These are phyloP conservation scores for Golubevia sp. DNA, from an alignment of 1,284 basidiomycete genomes.

Conservation along the genomic window DNA sequence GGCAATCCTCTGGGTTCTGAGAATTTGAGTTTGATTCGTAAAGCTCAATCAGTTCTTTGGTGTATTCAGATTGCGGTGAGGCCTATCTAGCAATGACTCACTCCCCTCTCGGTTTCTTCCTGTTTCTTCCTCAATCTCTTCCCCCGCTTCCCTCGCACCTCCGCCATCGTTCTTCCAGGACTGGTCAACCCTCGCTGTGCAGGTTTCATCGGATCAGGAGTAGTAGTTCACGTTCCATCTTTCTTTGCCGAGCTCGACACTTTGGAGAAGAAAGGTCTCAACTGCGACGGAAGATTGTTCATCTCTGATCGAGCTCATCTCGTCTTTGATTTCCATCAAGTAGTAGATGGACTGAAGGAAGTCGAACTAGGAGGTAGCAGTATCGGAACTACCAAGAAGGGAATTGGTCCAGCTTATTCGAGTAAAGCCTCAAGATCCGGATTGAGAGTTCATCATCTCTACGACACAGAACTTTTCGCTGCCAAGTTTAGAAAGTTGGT, in stretches of 20 bases:
- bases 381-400: slow-evolving; percentile 97
- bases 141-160: background rate
- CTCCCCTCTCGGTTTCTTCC: background rate
- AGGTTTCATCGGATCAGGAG: slow-evolving; percentile 88
- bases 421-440: slow-evolving; percentile 96
- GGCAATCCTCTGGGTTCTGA: too few relatives aligned
- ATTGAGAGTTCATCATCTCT: slow-evolving; percentile 92
- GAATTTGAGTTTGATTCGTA: too few relatives aligned
- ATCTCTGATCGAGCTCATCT: slow-evolving; percentile 95
- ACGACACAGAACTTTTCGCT: slow-evolving; percentile 84
- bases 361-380: slow-evolving; percentile 87
- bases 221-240: slow-evolving; percentile 92
- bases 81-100: too few relatives aligned
- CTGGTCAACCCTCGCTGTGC: slow-evolving; percentile 85
- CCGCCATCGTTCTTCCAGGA: slow-evolving; percentile 65
- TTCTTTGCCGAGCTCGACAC: slow-evolving; percentile 93
- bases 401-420: slow-evolving; percentile 97
- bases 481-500: slow-evolving; percentile 92
- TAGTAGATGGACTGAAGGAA: slow-evolving; percentile 97
- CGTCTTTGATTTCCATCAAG: slow-evolving; percentile 98
- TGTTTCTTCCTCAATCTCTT: background rate
- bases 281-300: slow-evolving; percentile 83
- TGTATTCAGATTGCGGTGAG: too few relatives aligned
- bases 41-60: too few relatives aligned
- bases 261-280: slow-evolving; percentile 84